Evolutionary conservation across 768 basidiomycete species (phyloP).

Genomic region (Tulasnella sp.): DNA sequence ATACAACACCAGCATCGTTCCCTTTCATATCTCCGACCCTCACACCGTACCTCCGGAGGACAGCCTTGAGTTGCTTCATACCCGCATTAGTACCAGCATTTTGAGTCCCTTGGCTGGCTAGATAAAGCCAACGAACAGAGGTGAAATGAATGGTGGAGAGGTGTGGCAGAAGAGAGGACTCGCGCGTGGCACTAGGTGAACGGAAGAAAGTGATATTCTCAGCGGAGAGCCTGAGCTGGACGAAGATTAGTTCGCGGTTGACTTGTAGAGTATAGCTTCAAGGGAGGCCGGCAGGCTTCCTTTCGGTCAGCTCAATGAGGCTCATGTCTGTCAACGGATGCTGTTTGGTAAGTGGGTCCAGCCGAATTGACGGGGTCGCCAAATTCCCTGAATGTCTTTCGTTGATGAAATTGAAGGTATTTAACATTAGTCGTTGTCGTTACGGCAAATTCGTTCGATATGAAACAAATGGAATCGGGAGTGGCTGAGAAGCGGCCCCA

Average conservation of each 20-base stretch:
- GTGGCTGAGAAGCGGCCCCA: too few relatives aligned
- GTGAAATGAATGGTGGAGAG: constrained; percentile 2
- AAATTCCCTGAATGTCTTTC: too few relatives aligned
- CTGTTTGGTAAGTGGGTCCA: too few relatives aligned
- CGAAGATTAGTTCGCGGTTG: not conserved
- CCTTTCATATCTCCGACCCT: constrained; percentile 14
- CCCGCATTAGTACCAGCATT: constrained; percentile 23
- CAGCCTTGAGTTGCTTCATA: constrained; percentile 12
- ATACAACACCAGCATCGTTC: not conserved
- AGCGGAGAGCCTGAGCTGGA: not conserved
- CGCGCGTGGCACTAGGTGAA: constrained; percentile 16
- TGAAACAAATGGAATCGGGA: too few relatives aligned
- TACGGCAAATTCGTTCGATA: too few relatives aligned
- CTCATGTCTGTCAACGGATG: too few relatives aligned
- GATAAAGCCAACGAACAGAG: constrained; percentile 14
- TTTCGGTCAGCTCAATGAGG: too few relatives aligned
- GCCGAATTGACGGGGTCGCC: too few relatives aligned
- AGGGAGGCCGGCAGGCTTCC: constrained; percentile 15
- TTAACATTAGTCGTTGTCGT: too few relatives aligned
- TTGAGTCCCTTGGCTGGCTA: constrained; percentile 8
- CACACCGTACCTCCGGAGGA: constrained; percentile 19
- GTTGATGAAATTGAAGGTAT: too few relatives aligned
- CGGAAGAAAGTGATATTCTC: not conserved
- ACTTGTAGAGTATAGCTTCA: not conserved
- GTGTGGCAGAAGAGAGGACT: not conserved